Evolutionary conservation across 345 rosid genomes (phyloP), one percentile per base, ranked within the genome.

Genomic region (Toxicodendron radicans): DNA sequence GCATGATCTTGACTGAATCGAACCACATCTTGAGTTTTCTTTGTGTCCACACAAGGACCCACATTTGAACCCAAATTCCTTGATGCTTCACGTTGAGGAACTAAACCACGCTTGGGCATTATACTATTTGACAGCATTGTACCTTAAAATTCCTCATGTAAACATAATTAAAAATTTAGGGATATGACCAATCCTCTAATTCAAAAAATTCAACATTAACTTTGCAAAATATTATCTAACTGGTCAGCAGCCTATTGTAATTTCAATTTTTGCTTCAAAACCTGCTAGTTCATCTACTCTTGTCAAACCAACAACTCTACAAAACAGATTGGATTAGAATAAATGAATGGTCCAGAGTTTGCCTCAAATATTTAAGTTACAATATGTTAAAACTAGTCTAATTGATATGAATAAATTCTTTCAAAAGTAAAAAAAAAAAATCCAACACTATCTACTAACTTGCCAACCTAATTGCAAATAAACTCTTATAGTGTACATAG

Each of bases 61-160:
- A 33, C 68, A 18, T 64, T 69, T 10, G 76, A 72, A 64, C 77
- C 83, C 30, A 78, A 66, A 52, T 43, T 70, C 71, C 80, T 85
- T 12, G 85, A 76, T 20, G 84, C 73, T 73, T 79, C 86, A 43
- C 85, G 79, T 61, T 81, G 80, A 3, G 92, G 86, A 79, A 77
- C 85, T 72, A 87, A 76, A 61, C 68, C 58, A n/a, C 98, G 86
- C 56, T 82, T 80, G 24, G 98, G 94, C 78, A 77, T 84, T 0
- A 91, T 66, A 68, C 80, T 83, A 64, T 72, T 79, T 12, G 82
- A 75, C 84, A 75, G 91, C 95, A 81, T 87, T 23, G 67, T 81
- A 75, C 90, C 97, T 91, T 78, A 48, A 80, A 72, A 23, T 33
- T 46, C 41, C 60, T 45, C 52, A 20, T 11, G 53, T 20, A 64